These are phyloP conservation scores for Exophiala sp. DNA, from an alignment of 2,329 filamentous ascomycete genomes.

Conservation along the genomic window DNA sequence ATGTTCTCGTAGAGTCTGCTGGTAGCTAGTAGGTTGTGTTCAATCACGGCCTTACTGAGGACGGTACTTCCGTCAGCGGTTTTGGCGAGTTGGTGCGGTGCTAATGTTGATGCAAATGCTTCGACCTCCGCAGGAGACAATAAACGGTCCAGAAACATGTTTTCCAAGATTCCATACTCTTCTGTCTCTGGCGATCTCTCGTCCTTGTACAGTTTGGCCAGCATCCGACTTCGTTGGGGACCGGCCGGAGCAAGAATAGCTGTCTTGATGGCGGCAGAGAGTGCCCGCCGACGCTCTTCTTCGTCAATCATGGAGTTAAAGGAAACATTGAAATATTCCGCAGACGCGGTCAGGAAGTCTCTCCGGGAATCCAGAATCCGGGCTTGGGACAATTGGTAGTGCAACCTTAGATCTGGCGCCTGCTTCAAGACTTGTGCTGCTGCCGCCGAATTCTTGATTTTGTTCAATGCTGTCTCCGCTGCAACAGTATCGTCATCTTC, in stretches of 20 bases:
- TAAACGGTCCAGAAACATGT: conserved; percentile 91
- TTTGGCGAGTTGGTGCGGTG: conserved; percentile 81
- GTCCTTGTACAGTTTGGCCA: conserved; percentile 87
- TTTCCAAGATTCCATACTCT: conserved; percentile 86
- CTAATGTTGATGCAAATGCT: conserved; percentile 72
- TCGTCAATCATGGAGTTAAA: conserved; percentile 73
- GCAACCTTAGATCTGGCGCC: conserved; percentile 67
- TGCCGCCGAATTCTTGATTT: conserved; percentile 82
- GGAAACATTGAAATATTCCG: conserved; percentile 83
- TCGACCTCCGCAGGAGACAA: conserved; percentile 75
- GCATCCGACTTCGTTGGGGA: conserved; percentile 69
- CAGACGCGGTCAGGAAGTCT: conserved; percentile 79
- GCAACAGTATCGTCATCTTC: conserved; percentile 85
- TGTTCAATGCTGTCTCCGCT: conserved; percentile 84
- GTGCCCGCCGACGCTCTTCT: conserved; percentile 74
- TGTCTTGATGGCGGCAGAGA: conserved; percentile 83
- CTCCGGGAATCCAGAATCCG: conserved; percentile 88
- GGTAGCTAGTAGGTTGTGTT: conserved; percentile 87
- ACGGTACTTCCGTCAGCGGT: conserved; percentile 90
- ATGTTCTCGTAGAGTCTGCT: conserved; percentile 77
- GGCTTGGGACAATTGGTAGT: conserved; percentile 87
- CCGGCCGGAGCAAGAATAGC: conserved; percentile 89
- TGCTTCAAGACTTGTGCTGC: conserved; percentile 53
- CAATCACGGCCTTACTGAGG: conserved; percentile 83
- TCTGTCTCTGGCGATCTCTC: conserved; percentile 69